Conservation (phyloP, 345 rosid genomes). For the Boechera divaricarpa region DNA sequence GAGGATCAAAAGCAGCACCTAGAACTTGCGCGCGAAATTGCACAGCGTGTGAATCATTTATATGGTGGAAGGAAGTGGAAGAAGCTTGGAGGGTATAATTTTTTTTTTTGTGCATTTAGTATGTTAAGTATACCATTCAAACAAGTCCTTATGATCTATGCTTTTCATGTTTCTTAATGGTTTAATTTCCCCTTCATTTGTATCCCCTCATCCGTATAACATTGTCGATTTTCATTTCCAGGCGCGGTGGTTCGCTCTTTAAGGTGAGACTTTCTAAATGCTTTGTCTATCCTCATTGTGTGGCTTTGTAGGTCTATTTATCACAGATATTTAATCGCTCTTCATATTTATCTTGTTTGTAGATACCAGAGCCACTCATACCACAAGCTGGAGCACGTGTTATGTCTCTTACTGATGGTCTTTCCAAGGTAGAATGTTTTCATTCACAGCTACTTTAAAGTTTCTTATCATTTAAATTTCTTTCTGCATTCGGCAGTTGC, state of each 20-base stretch:
- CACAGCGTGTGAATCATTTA: conserved; percentile 75
- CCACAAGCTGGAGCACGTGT: conserved; percentile 87
- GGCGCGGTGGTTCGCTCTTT: conserved; percentile 80
- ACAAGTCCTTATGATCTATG: conserved; percentile 20
- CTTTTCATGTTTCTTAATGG: conserved; percentile 3
- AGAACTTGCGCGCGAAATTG: conserved; percentile 87
- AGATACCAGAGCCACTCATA: conserved; percentile 92
- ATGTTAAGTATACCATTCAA: conserved; percentile 1
- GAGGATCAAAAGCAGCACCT: conserved; percentile 98
- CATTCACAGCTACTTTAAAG: conserved; percentile 5
- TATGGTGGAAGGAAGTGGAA: conserved; percentile 99
- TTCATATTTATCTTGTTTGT: conserved; percentile 33
- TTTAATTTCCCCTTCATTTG: neutral
- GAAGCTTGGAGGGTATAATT: conserved; percentile 84
- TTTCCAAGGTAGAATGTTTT: conserved; percentile 65
- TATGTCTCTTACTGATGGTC: conserved; percentile 95
- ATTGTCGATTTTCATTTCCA: conserved; percentile 47
- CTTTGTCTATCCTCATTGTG: conserved; percentile 35
- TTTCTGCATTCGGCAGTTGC: conserved; percentile 2
- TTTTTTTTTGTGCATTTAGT: conserved; percentile 20
- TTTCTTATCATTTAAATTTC: neutral
- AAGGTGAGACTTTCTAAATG: conserved; percentile 59
- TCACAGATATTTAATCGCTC: conserved; percentile 13
- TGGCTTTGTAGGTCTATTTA: conserved; percentile 33
- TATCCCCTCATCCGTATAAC: conserved; percentile 10